phyloP scores from a whole-genome alignment of 2,329 filamentous ascomycete species.

The Colletotrichum falcatum region DNA sequence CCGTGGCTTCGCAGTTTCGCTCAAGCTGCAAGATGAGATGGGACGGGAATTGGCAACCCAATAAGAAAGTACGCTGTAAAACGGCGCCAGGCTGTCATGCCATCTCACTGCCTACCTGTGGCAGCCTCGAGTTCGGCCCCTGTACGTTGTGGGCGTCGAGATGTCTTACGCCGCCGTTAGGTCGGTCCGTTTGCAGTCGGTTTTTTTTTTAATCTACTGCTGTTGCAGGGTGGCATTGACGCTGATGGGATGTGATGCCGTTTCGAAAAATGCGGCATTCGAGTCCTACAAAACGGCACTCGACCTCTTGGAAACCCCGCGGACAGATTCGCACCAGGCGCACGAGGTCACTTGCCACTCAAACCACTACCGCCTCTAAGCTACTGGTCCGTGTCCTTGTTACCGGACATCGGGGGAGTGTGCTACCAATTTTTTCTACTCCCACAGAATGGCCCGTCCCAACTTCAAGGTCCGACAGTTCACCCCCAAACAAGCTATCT shows the following conservation, averaged over 20 bases:
- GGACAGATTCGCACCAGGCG: conserved; percentile 7
- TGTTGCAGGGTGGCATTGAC: neutral
- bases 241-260: too few relatives aligned
- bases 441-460: neutral
- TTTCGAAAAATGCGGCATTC: neutral
- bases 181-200: neutral
- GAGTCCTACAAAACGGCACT: neutral
- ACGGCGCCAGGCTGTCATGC: neutral
- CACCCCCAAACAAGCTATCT: neutral
- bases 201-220: too few relatives aligned
- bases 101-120: neutral
- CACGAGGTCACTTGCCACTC: conserved; percentile 18
- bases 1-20: neutral
- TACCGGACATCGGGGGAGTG: neutral
- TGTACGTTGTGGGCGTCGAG: neutral
- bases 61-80: neutral
- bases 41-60: neutral
- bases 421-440: too few relatives aligned
- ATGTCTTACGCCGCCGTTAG: neutral
- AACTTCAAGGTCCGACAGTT: neutral
- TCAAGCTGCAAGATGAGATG: neutral
- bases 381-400: neutral
- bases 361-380: neutral
- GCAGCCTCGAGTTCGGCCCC: conserved; percentile 1
- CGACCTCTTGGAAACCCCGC: conserved; percentile 1